A percentile compares a stretch with the other conserved stretches of the same genome.
phyloP scores from a whole-genome alignment of 257 asterid species.

The Solanum appendiculatum region DNA sequence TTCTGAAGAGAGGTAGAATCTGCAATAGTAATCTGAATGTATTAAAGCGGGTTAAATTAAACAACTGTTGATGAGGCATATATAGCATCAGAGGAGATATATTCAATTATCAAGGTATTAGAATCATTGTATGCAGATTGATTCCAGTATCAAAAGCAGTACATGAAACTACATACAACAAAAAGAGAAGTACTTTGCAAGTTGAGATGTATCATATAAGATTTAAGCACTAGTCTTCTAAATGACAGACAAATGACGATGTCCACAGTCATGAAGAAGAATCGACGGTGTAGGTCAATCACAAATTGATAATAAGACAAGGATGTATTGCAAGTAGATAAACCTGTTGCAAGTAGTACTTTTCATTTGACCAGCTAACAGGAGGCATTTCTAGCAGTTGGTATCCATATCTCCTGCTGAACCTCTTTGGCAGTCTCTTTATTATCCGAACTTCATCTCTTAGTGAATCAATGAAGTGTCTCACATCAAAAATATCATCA shows the following conservation, averaged over 20 bases:
- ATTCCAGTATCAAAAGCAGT: neutral
- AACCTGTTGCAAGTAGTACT: constrained; percentile 90
- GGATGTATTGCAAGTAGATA: constrained; percentile 1
- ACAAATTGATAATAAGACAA: neutral
- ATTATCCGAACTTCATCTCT: constrained; percentile 81
- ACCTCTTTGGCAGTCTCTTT: constrained; percentile 72
- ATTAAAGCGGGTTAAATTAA: neutral
- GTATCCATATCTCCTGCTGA: constrained; percentile 46
- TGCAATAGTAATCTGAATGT: constrained; percentile 20
- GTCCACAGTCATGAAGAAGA: neutral
- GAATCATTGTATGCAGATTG: neutral
- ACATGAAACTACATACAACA: neutral
- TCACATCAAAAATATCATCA: constrained; percentile 80
- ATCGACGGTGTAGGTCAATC: neutral
- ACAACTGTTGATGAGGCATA: neutral
- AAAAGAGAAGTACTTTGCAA: neutral
- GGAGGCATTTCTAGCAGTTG: constrained; percentile 83
- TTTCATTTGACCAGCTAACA: constrained; percentile 92
- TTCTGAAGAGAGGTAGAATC: constrained; percentile 75
- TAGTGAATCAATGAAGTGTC: constrained; percentile 74
- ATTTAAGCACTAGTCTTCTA: neutral
- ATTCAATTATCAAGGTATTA: neutral
- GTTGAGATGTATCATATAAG: neutral
- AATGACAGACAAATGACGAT: neutral
- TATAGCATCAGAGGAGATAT: neutral